A percentile compares a stretch with the other conserved stretches of the same genome.
phyloP scores from a whole-genome alignment of 805 yeast genomes.

The Ogataea wickerhamii region DNA sequence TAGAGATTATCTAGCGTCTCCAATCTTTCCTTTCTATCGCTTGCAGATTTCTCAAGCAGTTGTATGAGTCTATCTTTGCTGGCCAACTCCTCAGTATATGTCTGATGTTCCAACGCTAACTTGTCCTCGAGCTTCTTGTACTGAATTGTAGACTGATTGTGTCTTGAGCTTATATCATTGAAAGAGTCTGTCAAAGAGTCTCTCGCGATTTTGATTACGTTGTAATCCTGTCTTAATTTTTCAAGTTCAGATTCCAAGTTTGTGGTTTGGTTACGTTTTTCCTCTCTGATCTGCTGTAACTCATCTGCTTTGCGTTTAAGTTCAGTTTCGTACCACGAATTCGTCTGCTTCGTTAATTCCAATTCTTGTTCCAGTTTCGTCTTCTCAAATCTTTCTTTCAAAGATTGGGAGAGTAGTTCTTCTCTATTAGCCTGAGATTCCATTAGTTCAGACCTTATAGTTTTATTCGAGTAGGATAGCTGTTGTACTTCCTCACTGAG shows the following conservation, averaged over 20 bases:
- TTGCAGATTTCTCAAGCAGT: constrained; percentile 50
- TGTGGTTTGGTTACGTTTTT: constrained; percentile 30
- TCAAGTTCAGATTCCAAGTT: constrained; percentile 36
- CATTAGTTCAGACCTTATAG: constrained; percentile 40
- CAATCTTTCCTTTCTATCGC: constrained; percentile 51
- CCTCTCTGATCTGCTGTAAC: constrained; percentile 26
- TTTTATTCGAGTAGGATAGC: constrained; percentile 37
- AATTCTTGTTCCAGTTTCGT: constrained; percentile 30
- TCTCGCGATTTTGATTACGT: constrained; percentile 25
- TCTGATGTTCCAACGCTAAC: constrained; percentile 41
- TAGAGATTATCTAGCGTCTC: constrained; percentile 47
- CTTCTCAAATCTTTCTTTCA: constrained; percentile 25
- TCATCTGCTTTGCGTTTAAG: constrained; percentile 27
- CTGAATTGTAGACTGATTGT: constrained; percentile 42
- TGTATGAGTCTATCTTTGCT: constrained; percentile 59
- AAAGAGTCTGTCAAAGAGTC: constrained; percentile 35
- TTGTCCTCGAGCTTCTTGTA: constrained; percentile 47
- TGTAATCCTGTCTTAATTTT: constrained; percentile 30
- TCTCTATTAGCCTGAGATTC: constrained; percentile 35
- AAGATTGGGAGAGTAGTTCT: constrained; percentile 19
- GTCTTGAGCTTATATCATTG: constrained; percentile 34
- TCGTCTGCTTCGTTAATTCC: constrained; percentile 29
- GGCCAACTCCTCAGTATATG: constrained; percentile 53
- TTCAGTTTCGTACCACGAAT: constrained; percentile 36
- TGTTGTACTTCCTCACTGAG: constrained; percentile 40